phyloP scores from a whole-genome alignment of 352 stramenopile species.

The Globisporangium parvum region DNA sequence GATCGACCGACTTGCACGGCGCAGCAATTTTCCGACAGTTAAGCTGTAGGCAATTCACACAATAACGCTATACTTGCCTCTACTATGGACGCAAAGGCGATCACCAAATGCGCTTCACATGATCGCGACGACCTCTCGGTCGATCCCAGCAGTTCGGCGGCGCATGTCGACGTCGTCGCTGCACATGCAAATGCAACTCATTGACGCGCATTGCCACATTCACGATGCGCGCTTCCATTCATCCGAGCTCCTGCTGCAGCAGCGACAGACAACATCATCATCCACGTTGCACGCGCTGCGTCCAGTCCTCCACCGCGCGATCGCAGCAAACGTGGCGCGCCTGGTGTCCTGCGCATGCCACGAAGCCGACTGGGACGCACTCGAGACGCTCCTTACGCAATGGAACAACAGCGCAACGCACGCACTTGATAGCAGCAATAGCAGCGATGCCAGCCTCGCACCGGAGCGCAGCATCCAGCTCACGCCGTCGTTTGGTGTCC shows the following conservation, averaged over 20 bases:
- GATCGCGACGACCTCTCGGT: too few species aligned
- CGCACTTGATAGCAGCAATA: neutral
- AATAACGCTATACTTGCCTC: neutral
- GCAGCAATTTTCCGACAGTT: neutral
- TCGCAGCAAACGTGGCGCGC: conserved; percentile 31
- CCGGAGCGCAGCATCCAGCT: conserved; percentile 17
- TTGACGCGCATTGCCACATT: conserved; percentile 74
- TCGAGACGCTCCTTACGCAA: conserved; percentile 33
- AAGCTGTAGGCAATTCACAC: neutral
- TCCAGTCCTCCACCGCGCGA: conserved; percentile 31
- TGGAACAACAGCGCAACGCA: neutral
- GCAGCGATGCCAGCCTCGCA: neutral
- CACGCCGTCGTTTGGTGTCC: conserved; percentile 57
- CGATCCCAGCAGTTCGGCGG: neutral
- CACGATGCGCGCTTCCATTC: conserved; percentile 37
- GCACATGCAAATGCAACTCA: conserved; percentile 1
- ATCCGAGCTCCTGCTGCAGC: neutral
- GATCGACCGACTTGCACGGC: neutral
- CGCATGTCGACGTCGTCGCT: conserved; percentile 10
- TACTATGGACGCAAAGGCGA: too few species aligned
- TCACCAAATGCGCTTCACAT: neutral
- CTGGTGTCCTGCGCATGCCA: conserved; percentile 59
- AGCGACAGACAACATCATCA: conserved; percentile 1
- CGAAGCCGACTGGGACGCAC: conserved; percentile 45
- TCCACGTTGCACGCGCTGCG: conserved; percentile 14